Evolutionary conservation across 1,139 yeast genomes (phyloP), one percentile per base, ranked within the genome.

Genomic region (Entelexis paramagnoliae): DNA sequence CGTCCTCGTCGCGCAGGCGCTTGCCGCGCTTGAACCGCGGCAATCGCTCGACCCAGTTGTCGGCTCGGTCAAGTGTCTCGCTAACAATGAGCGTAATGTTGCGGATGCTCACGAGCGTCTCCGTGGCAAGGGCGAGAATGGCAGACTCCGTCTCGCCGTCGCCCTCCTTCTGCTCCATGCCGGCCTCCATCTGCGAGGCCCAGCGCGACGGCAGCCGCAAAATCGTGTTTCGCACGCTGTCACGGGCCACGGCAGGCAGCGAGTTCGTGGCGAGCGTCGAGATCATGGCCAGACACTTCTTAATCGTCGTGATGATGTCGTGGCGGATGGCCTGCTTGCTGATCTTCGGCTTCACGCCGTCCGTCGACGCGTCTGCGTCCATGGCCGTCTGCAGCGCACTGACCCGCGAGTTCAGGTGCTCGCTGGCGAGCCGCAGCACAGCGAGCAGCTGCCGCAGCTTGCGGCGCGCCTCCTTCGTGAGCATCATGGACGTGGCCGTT

Each of bases 251-350:
- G 63, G 84, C 87, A 3, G 88, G 84, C 38, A 82, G 65, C 3
- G 86, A 77, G 54, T 74, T 77, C 0, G 87, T 86, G 0, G 86
- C 85, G 61, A 87, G 87, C 59, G 84, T 85, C 6, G 96, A 85
- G 14, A 91, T 83, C 39, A 91, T 79, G 42, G 81, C 79, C 41
- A 89, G 88, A 49, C 89, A 87, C 64, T 88, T 89, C 65, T 87
- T 85, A 26, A 91, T 89, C 0, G 96, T 91, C 4, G 84, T 77
- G 9, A 89, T 81, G 39, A 91, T 86, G 62, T 91, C 98, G 56
- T 80, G 78, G 60, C 85, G 84, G 44, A 91, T 68, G 33, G 69
- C 69, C 34, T 68, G 69, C 9, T 68, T 65, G n/a, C 70, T 66
- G 50, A 62, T 60, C 51, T 53, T 63, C 56, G 51, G 64, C 60